Evolutionary conservation across 805 yeast species (phyloP).

Genomic region (Novakomyces olei): DNA sequence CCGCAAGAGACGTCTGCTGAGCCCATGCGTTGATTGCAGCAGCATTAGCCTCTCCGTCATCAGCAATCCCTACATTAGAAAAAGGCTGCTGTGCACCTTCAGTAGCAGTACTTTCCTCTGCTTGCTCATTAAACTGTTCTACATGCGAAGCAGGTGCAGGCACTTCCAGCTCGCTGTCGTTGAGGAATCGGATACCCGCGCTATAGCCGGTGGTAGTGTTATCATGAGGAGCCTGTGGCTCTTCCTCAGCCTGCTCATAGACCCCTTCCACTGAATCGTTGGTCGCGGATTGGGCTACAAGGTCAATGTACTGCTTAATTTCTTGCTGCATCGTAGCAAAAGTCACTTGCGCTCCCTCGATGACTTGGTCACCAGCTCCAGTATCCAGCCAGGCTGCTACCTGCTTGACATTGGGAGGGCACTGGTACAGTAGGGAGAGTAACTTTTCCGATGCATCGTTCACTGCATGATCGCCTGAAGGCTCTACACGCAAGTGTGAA

Average conservation of each 20-base stretch:
- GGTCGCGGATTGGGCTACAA: background rate
- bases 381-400: background rate
- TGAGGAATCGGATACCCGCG: slow-evolving; percentile 1
- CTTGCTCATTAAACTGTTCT: no score
- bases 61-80: no score
- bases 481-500: background rate
- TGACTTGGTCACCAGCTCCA: background rate
- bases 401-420: background rate
- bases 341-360: background rate
- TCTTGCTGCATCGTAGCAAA: background rate
- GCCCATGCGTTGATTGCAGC: no score
- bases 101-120: no score
- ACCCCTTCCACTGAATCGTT: background rate
- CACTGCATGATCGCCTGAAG: background rate
- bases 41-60: no score
- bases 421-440: background rate
- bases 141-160: no score
- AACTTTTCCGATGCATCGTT: slow-evolving; percentile 2
- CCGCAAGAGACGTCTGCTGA: no score
- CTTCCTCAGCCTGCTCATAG: background rate
- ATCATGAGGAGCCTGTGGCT: background rate
- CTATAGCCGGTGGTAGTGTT: background rate
- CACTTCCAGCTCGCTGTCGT: slow-evolving; percentile 3
- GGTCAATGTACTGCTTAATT: background rate
- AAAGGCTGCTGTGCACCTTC: no score